Conservation (phyloP, 2,329 filamentous ascomycete species). For the Colletotrichum shisoi region DNA sequence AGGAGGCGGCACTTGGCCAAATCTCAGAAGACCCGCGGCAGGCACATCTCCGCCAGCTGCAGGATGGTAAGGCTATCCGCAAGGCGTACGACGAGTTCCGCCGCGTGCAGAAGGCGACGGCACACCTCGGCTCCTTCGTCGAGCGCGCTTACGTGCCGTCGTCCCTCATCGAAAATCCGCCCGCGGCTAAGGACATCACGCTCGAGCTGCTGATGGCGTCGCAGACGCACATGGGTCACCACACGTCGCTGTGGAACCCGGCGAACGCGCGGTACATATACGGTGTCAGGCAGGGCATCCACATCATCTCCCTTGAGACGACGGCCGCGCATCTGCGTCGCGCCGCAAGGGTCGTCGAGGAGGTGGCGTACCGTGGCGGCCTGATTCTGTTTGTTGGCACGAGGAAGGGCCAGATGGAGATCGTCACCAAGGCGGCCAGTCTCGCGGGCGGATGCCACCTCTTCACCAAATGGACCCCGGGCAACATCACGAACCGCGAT, state of each 20-base stretch:
- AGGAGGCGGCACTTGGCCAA: conserved; percentile 37
- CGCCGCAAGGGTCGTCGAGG: conserved; percentile 89
- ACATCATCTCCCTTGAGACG: conserved; percentile 90
- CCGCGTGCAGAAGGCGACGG: conserved; percentile 28
- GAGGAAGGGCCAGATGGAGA: conserved; percentile 78
- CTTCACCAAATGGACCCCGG: conserved; percentile 92
- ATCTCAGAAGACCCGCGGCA: not conserved
- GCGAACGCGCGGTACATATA: conserved; percentile 94
- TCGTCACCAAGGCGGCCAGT: conserved; percentile 81
- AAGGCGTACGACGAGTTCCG: conserved; percentile 13
- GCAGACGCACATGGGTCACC: conserved; percentile 89
- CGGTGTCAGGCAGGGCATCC: conserved; percentile 84
- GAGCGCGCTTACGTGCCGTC: conserved; percentile 69
- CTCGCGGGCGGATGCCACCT: conserved; percentile 83
- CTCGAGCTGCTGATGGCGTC: conserved; percentile 89
- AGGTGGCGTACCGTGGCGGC: conserved; percentile 82
- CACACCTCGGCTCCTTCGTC: conserved; percentile 56
- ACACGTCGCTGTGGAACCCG: conserved; percentile 92
- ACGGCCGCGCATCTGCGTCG: conserved; percentile 90
- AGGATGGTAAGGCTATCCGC: not conserved
- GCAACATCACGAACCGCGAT: conserved; percentile 90
- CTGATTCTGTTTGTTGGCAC: conserved; percentile 92
- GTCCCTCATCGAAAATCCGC: conserved; percentile 74
- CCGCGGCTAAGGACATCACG: conserved; percentile 79
- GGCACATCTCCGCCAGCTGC: not conserved